Evolutionary conservation across 2,329 filamentous ascomycete genomes (phyloP), one percentile per base, ranked within the genome.

Genomic region (Rosellinia necatrix): DNA sequence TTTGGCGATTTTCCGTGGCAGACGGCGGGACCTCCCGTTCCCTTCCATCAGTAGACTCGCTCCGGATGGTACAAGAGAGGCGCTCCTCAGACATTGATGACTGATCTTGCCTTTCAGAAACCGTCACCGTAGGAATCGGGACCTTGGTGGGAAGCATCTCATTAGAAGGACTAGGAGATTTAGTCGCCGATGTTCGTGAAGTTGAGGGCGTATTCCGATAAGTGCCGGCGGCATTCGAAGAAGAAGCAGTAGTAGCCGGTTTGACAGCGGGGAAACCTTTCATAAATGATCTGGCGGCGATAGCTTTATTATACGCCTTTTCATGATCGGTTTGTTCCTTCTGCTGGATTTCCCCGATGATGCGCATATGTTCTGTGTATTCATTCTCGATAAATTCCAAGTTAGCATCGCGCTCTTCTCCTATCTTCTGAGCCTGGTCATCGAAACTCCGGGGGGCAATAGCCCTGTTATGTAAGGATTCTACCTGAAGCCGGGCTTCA

Each of bases 1-100:
- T 48, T 49, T 59, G 59, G 19, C 61, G 59, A 52, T 65, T 64
- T 21, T 48, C 58, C 32, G 59, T 58, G 43, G 62, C 55, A 50
- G 59, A 49, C 30, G 51, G 59, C 43, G 64, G 50, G n/a, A 67
- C 41, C 15, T 61, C 54, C 49, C 56, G 57, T 15, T 43, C 50
- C 4, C 50, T 40, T n/a, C 59, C 61, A 41, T 54, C 25, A 21
- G 56, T 38, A 19, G 21, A 50, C 52, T 65, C 55, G 32, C 48
- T 52, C 40, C 55, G 44, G 25, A 60, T 29, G 10, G 53, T 59
- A 48, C 56, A 57, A 35, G 58, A 56, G 30, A 58, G 53, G 30
- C 50, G 46, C 19, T 49, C 48, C 32, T 17, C 25, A 13, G 19
- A 13, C 19, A 44, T 40, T 30, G 35, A 22, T 32, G 49, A 10